Evolutionary conservation across 768 basidiomycete genomes (phyloP), one percentile per base, ranked within the genome.

Genomic region (Hericium erinaceus): DNA sequence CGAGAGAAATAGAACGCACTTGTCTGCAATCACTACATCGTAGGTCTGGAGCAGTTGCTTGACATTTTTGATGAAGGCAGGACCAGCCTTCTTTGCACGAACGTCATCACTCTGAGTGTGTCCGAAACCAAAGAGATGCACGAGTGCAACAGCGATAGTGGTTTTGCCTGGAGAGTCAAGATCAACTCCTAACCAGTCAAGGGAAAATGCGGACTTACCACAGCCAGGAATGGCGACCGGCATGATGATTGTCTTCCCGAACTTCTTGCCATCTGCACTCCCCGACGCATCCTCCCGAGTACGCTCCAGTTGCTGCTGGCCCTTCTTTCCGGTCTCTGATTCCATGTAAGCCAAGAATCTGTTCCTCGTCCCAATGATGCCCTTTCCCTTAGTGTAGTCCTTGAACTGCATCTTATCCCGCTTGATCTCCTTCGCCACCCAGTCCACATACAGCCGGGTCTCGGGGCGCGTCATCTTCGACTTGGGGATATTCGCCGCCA

Each of bases 31-130:
- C 22, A 98, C 95, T 0, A 98, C 82, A 58, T 89, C 78, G 52
- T 89, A 73, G 0, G 68, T 75, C 55, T 79, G 67, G 24, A 98
- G 74, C 1, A 89, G 75, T 0, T 74, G 67, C 13, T 72, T 65
- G 40, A 97, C 88, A 58, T 90, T 94, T 67, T 76, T 83, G 55
- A 91, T 66, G 68, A 95, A 95, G 2, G 68, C 60, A 0, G 84
- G 77, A 0, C 77, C 92, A 1, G 87, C 54, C 68, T 86, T 92
- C 73, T 93, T 98, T 39, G 69, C 78, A 41, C 77, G 74, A 4
- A 98, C 79, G 65, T 98, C 92, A 68, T 99, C 97, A 65, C 88
- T 92, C 68, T 98, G 97, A 0, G 90, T 92, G 68, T 98, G 97
- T 1, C 80, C 93, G 59, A 92, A 95, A 0, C 78, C 80, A 65